Base-by-base conservation (phyloP, 495 filamentous ascomycete genomes). In the Hypoxylon crocopeplum region DNA sequence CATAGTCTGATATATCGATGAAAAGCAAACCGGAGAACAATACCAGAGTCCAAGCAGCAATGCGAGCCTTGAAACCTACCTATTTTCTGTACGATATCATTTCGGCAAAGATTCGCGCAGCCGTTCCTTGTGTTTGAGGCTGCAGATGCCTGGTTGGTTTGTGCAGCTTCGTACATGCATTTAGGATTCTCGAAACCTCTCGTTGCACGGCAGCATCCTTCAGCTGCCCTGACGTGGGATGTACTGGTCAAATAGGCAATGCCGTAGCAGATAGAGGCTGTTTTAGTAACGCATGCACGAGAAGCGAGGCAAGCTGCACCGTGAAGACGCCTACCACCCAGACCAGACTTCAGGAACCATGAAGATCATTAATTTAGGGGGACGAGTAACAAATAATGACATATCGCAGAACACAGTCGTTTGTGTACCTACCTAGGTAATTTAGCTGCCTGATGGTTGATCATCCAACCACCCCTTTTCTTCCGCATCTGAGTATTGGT, bases 391-490 rank as follows among this genome's bases (percentile, higher is more conserved):
- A 24, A 48, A 52, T 13, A 13, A 37, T 50, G 44, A 55, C 44
- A 30, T 58, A 52, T 63, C 53, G 53, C 48, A 58, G 29, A 8
- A 41, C 40, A 42, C 53, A 48, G 42, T 2, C 7, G 41, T 7
- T 34, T 44, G 60, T 63, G 60, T 58, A n/a, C n/a, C n/a, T n/a
- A n/a, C n/a, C n/a, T n/a, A n/a, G n/a, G n/a, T n/a, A n/a, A n/a
- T n/a, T 33, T 42, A 17, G 22, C 40, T 58, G 53, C 42, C 54
- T 52, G 48, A 53, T 57, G 33, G 58, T 29, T 48, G 61, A 64
- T 64, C 61, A 49, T 58, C 61, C 61, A 58, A 32, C 61, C 61
- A 59, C 61, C 61, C 61, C 55, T 55, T 64, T 64, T 53, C 3
- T 42, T 32, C 21, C 48, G 53, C 53, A 58, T 64, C 47, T 46